Conservation (phyloP, 2,329 filamentous ascomycete species). For the Diaporthe sp. region DNA sequence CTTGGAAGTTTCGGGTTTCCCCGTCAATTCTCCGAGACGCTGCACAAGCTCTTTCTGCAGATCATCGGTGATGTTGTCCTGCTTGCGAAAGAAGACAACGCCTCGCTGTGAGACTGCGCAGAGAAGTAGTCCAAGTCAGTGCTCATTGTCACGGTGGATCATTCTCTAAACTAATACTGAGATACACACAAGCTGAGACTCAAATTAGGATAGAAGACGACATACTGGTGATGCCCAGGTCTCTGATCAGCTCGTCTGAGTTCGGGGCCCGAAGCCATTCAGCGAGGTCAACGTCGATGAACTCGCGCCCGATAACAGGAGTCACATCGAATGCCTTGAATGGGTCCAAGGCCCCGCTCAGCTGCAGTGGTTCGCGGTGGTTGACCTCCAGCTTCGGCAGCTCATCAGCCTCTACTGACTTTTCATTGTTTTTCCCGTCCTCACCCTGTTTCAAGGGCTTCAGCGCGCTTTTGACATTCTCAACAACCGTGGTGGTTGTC, state of each 20-base stretch:
- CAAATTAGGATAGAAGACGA: background rate
- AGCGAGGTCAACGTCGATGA: slow-evolving; percentile 58
- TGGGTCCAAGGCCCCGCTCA: slow-evolving; percentile 43
- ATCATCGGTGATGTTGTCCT: slow-evolving; percentile 71
- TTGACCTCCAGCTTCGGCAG: slow-evolving; percentile 2
- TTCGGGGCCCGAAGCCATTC: slow-evolving; percentile 68
- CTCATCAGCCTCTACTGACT: background rate
- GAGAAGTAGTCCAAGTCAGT: background rate
- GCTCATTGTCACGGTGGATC: background rate
- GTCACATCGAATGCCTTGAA: slow-evolving; percentile 49
- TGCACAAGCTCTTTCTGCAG: slow-evolving; percentile 76
- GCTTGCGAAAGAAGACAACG: slow-evolving; percentile 78
- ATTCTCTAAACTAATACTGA: background rate
- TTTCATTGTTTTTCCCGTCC: background rate
- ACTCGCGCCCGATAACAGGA: slow-evolving; percentile 51
- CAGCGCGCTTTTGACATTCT: background rate
- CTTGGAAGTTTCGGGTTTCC: slow-evolving; percentile 66
- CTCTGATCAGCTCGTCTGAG: slow-evolving; percentile 67
- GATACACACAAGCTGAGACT: background rate
- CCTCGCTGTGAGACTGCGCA: slow-evolving; percentile 73
- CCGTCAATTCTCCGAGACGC: slow-evolving; percentile 68
- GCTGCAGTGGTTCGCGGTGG: slow-evolving; percentile 27
- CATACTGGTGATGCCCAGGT: slow-evolving; percentile 71
- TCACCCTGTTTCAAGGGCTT: background rate
- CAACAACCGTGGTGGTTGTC: background rate